Conservation (phyloP, 768 basidiomycete species). For the Tephrocybe rancida region DNA sequence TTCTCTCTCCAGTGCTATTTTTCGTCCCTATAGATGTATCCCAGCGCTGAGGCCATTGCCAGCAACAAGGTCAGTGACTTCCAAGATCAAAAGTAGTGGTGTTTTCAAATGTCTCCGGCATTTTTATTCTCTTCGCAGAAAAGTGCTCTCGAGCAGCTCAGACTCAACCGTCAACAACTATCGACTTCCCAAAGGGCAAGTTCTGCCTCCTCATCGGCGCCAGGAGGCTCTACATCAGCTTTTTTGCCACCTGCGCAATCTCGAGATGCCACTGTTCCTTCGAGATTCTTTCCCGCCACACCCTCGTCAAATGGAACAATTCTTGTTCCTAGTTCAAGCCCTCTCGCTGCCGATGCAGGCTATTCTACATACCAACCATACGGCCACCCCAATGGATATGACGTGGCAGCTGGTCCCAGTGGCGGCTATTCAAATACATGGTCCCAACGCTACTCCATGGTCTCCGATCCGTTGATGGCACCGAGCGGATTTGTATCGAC, state of each 20-base stretch:
- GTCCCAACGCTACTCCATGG: slow-evolving; percentile 33
- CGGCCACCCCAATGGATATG: slow-evolving; percentile 37
- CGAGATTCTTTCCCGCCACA: slow-evolving; percentile 58
- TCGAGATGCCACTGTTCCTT: slow-evolving; percentile 71
- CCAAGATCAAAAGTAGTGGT: slow-evolving; percentile 2
- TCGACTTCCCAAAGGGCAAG: slow-evolving; percentile 28
- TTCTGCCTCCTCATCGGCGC: slow-evolving; percentile 27
- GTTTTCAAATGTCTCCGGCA: slow-evolving; percentile 18
- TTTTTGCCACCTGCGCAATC: slow-evolving; percentile 61
- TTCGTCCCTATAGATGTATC: slow-evolving; percentile 44
- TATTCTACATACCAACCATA: slow-evolving; percentile 42
- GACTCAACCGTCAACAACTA: slow-evolving; percentile 40
- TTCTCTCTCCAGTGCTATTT: slow-evolving; percentile 4
- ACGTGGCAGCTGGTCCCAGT: slow-evolving; percentile 44
- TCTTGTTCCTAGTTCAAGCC: slow-evolving; percentile 80
- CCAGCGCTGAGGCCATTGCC: slow-evolving; percentile 43
- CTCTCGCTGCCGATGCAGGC: slow-evolving; percentile 43
- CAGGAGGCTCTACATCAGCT: slow-evolving; percentile 21
- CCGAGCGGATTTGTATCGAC: slow-evolving; percentile 59
- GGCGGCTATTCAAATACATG: slow-evolving; percentile 38
- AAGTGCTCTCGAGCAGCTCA: slow-evolving; percentile 50
- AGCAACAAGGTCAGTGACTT: slow-evolving; percentile 52
- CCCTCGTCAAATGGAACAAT: slow-evolving; percentile 54
- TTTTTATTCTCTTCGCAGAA: slow-evolving; percentile 29
- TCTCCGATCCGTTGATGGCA: slow-evolving; percentile 56